Base-by-base conservation (phyloP, 1,284 basidiomycete species). In the Ustilago nuda region DNA sequence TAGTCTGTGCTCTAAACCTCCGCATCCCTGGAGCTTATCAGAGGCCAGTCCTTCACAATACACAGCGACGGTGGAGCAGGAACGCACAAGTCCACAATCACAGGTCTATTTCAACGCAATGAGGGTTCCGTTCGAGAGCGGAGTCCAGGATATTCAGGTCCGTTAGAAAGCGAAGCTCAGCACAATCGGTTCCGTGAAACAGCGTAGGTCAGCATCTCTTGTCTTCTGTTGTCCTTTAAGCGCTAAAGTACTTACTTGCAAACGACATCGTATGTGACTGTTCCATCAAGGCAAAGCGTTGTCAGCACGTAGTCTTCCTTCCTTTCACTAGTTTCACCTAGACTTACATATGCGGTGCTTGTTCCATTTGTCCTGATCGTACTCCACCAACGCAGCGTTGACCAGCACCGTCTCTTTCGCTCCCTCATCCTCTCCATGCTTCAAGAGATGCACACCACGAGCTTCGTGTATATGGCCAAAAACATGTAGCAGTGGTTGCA, bases 391-490 rank as follows among this genome's bases (percentile, higher is more conserved):
- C 36, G 78, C 78, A 5, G 78, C 68, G 39, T 80, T 80, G 19
- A 76, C 69, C 15, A 77, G 33, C 37, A 76, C 52, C 19, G 76
- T 78, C 33, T 68, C 67, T 4, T 68, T 30, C 19, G 56, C 48
- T 19, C 39, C 30, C 13, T 39, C 51, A 12, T 59, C 17, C 4
- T 27, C 59, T 0, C 50, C 32, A 11, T 54, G 58, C 4, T 56
- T 23, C 32, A 71, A 15, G 51, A 65, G 2, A 65, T 63, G 58
- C 35, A 66, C 61, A 1, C 76, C 72, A 7, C 69, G 39, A 6
- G 73, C 76, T 37, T 70, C 78, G 36, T 80, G 78, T 12, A 80
- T 80, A 48, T 80, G 78, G 0, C 78, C 78, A 33, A 78, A 78
- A 23, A 69, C 69, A 50, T 74, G 72, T 19, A 80, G 36, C 2